A percentile compares a stretch with the other conserved stretches of the same genome.
These are phyloP conservation scores for Metroxylon sagu DNA, from an alignment of 176 grass and related monocot species.

Conservation along the genomic window DNA sequence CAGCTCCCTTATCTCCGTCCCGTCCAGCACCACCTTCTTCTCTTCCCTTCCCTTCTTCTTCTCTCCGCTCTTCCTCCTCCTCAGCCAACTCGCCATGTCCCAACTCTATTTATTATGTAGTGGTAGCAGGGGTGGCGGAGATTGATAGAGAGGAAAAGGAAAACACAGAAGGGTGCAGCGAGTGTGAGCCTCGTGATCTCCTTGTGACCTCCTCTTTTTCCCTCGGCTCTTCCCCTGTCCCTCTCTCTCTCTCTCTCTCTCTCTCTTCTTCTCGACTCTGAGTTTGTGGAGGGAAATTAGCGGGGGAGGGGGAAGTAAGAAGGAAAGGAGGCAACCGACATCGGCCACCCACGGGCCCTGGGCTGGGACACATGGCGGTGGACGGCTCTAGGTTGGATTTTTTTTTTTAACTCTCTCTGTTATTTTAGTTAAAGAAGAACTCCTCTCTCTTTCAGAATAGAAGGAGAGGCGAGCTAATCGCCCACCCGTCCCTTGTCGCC, in stretches of 20 bases:
- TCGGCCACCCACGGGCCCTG: not conserved
- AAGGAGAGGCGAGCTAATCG: no score
- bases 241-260: not conserved
- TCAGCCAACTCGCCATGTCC: constrained; percentile 39
- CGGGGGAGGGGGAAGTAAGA: not conserved
- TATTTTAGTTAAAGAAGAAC: no score
- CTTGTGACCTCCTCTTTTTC: no score
- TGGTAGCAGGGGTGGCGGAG: no score
- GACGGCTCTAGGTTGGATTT: no score
- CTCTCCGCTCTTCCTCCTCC: constrained; percentile 21
- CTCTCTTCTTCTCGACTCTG: not conserved
- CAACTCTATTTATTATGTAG: constrained; percentile 16
- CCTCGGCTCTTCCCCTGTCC: no score
- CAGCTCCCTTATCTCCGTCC: constrained; percentile 63
- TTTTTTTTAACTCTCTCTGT: no score
- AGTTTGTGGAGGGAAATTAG: not conserved
- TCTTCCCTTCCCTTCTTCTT: not conserved
- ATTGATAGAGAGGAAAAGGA: no score
- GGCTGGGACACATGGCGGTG: not conserved
- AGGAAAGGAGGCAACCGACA: not conserved
- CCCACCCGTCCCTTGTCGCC: no score
- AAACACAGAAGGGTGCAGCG: no score
- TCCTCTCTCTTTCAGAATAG: no score
- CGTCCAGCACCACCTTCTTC: constrained; percentile 54
- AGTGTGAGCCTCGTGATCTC: no score